These are phyloP conservation scores for Arabidopsis hybrid DNA, from an alignment of 441 rosid genomes.

Conservation along the genomic window DNA sequence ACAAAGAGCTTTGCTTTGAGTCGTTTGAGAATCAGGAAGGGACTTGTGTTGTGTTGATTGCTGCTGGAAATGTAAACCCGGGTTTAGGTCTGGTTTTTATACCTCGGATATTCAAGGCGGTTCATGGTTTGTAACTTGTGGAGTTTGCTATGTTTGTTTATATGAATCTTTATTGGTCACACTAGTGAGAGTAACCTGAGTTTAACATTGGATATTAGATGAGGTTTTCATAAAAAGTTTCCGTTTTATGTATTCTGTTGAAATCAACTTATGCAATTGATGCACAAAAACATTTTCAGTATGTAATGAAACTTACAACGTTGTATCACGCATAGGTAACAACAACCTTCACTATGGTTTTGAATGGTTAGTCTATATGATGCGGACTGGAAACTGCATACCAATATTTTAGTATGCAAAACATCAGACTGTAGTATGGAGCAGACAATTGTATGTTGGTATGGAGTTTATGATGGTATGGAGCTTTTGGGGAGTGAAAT, in stretches of 20 bases:
- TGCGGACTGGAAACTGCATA: too few relatives aligned
- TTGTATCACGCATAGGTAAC: too few relatives aligned
- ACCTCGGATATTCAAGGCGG: constrained; percentile 11
- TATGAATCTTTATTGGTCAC: constrained; percentile 28
- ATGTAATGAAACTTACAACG: background rate
- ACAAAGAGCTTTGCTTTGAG: constrained; percentile 12
- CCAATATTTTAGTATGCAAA: too few relatives aligned
- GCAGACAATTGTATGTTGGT: too few relatives aligned
- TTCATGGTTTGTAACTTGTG: constrained; percentile 37
- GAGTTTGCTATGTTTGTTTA: constrained; percentile 33
- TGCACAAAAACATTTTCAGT: background rate
- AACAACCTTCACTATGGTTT: too few relatives aligned
- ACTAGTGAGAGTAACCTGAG: constrained; percentile 17
- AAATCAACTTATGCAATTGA: background rate
- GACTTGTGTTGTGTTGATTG: constrained; percentile 14
- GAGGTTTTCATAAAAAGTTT: constrained; percentile 7
- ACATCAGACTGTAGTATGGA: too few relatives aligned
- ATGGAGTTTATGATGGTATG: too few relatives aligned
- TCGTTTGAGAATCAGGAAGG: constrained; percentile 24
- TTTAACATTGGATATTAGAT: constrained; percentile 30
- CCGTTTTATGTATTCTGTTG: background rate
- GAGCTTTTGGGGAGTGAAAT: too few relatives aligned
- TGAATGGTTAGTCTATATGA: too few relatives aligned
- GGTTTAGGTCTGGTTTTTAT: constrained; percentile 32
- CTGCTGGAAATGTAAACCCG: constrained; percentile 26